Evolutionary conservation across 2,329 filamentous ascomycete genomes (phyloP).

Genomic region (Aspergillus neoniger): DNA sequence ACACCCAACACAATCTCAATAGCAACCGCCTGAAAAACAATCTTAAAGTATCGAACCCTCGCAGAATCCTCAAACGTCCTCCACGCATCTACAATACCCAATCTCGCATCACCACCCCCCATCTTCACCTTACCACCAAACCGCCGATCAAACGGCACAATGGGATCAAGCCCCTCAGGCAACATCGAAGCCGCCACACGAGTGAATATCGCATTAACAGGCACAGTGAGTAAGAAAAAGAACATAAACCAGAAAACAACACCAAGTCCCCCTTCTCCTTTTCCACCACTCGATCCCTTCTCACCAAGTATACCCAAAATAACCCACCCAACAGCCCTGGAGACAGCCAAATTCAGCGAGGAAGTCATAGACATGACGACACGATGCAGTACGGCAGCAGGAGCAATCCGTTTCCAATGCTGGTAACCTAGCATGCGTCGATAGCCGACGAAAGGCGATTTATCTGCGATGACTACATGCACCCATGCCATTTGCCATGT

Average conservation of each 20-base stretch:
- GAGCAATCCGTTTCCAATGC: slow-evolving; percentile 69
- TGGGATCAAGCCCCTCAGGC: slow-evolving; percentile 76
- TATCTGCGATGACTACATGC: slow-evolving; percentile 76
- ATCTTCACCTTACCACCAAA: slow-evolving; percentile 76
- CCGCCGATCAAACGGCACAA: slow-evolving; percentile 86
- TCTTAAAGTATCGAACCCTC: slow-evolving; percentile 71
- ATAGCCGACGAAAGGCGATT: slow-evolving; percentile 64
- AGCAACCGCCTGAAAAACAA: slow-evolving; percentile 70
- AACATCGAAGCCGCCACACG: slow-evolving; percentile 87
- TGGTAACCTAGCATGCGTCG: slow-evolving; percentile 69
- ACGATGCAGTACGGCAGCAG: slow-evolving; percentile 65
- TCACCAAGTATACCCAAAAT: neutral
- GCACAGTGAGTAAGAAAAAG: slow-evolving; percentile 65
- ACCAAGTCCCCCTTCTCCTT: neutral
- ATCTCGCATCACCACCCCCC: slow-evolving; percentile 67
- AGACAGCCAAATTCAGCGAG: slow-evolving; percentile 45
- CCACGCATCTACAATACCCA: slow-evolving; percentile 76
- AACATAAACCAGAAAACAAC: slow-evolving; percentile 28
- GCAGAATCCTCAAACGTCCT: slow-evolving; percentile 70
- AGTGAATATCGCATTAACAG: slow-evolving; percentile 72
- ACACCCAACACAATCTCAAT: slow-evolving; percentile 52
- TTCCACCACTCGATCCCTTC: neutral
- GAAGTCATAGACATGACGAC: slow-evolving; percentile 54
- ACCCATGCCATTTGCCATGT: slow-evolving; percentile 78
- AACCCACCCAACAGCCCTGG: slow-evolving; percentile 28